phyloP scores from a whole-genome alignment of 768 basidiomycete species.

The Nevesoporus exiguus region DNA sequence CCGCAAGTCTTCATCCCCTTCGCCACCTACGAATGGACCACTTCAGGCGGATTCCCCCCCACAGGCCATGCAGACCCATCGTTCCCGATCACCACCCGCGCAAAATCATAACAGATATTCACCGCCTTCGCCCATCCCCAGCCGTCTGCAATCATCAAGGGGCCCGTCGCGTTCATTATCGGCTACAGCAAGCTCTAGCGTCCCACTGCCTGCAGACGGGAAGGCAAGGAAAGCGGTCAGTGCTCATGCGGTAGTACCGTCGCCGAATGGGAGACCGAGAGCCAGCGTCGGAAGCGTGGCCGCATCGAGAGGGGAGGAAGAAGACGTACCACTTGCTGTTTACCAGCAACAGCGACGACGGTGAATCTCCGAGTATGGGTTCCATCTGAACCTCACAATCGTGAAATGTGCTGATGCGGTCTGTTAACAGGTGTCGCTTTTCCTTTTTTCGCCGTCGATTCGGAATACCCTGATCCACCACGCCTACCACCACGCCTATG shows the following conservation, averaged over 20 bases:
- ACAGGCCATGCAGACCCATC: conserved; percentile 34
- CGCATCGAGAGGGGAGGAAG: conserved; percentile 51
- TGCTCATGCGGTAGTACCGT: conserved; percentile 51
- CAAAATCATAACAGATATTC: conserved; percentile 38
- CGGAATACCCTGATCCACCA: conserved; percentile 5
- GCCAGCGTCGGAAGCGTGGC: conserved; percentile 36
- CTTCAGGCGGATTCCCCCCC: conserved; percentile 17
- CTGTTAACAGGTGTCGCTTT: conserved; percentile 4
- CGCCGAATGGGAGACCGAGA: conserved; percentile 38
- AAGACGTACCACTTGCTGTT: conserved; percentile 75
- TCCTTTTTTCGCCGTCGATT: not conserved
- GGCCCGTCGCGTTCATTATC: conserved; percentile 67
- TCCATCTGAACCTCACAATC: not conserved
- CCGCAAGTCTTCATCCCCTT: conserved; percentile 31
- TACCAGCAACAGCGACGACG: conserved; percentile 74
- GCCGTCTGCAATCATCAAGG: conserved; percentile 31
- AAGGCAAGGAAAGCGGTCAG: conserved; percentile 63
- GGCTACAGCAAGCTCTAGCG: conserved; percentile 51
- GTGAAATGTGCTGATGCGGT: conserved; percentile 5
- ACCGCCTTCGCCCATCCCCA: conserved; percentile 25
- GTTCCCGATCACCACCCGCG: conserved; percentile 56
- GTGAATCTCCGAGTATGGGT: conserved; percentile 18
- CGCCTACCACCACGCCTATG: conserved; percentile 2
- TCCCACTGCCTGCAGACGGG: conserved; percentile 41
- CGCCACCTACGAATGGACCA: conserved; percentile 29